A percentile compares a stretch with the other conserved stretches of the same genome.
phyloP scores from a whole-genome alignment of 441 rosid species.

The Breynia disticha region DNA sequence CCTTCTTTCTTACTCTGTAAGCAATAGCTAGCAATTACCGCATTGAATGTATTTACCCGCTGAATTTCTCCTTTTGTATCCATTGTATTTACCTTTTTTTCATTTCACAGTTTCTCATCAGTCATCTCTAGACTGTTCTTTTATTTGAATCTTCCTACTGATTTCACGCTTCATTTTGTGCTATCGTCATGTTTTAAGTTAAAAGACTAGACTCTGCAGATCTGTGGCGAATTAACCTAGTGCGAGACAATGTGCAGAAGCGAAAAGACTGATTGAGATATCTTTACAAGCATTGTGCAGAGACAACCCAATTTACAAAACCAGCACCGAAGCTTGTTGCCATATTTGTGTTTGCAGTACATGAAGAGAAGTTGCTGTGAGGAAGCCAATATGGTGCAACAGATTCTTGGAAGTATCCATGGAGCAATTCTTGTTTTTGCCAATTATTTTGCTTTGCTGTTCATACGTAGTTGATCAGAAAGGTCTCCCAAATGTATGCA shows the following conservation, averaged over 20 bases:
- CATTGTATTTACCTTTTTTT: too few relatives aligned
- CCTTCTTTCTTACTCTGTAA: too few relatives aligned
- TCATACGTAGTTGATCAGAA: slow-evolving; percentile 6
- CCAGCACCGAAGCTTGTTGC: background rate
- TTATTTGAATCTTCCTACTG: too few relatives aligned
- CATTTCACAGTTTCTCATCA: too few relatives aligned
- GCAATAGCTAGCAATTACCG: too few relatives aligned
- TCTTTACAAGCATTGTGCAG: background rate
- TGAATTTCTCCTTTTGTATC: too few relatives aligned
- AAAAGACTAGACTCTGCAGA: too few relatives aligned
- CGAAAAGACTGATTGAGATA: background rate
- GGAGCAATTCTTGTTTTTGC: background rate
- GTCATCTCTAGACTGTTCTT: too few relatives aligned
- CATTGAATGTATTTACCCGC: too few relatives aligned
- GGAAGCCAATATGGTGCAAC: background rate
- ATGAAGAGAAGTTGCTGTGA: background rate
- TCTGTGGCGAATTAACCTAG: too few relatives aligned
- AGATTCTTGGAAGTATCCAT: background rate
- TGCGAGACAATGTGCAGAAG: background rate
- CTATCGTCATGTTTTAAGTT: too few relatives aligned
- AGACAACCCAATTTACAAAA: background rate
- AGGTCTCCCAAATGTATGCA: slow-evolving; percentile 1
- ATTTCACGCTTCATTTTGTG: too few relatives aligned
- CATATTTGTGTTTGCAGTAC: background rate
- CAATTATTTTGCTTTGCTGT: slow-evolving; percentile 6